A percentile compares a stretch with the other conserved stretches of the same genome.
These are phyloP conservation scores for Cucurbita argyrosperma DNA, from an alignment of 306 rosid genomes.

Conservation along the genomic window DNA sequence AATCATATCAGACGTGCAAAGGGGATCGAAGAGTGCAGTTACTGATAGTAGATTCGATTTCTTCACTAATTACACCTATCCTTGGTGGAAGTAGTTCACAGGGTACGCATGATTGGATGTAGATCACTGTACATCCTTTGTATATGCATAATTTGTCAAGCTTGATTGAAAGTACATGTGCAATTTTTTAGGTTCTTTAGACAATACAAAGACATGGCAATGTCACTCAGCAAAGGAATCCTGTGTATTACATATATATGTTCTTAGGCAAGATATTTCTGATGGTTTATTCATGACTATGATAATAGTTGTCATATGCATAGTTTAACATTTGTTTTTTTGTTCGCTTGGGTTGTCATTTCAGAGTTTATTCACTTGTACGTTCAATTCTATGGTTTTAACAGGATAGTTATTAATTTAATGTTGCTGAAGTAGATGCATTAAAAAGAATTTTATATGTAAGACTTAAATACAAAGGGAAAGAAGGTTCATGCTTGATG, in stretches of 20 bases:
- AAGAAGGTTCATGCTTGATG: constrained; percentile 16
- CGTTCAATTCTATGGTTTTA: neutral
- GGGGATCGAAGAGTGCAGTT: constrained; percentile 38
- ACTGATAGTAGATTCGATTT: constrained; percentile 70
- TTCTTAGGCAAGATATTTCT: neutral
- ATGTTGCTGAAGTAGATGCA: neutral
- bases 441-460: neutral
- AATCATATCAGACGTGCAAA: constrained; percentile 24
- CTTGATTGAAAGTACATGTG: neutral
- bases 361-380: neutral
- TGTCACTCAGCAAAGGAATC: neutral
- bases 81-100: constrained; percentile 70
- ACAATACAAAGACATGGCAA: neutral
- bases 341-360: neutral
- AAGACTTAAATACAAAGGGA: neutral
- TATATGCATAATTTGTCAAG: neutral
- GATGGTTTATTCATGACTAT: neutral
- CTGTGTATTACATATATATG: neutral
- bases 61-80: constrained; percentile 72
- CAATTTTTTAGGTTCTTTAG: neutral
- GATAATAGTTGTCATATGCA: neutral
- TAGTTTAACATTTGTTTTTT: neutral
- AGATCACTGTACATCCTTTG: neutral
- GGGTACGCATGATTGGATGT: constrained; percentile 38
- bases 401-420: neutral